These are phyloP conservation scores for Prunus persica DNA, from an alignment of 306 rosid species.

Conservation along the genomic window DNA sequence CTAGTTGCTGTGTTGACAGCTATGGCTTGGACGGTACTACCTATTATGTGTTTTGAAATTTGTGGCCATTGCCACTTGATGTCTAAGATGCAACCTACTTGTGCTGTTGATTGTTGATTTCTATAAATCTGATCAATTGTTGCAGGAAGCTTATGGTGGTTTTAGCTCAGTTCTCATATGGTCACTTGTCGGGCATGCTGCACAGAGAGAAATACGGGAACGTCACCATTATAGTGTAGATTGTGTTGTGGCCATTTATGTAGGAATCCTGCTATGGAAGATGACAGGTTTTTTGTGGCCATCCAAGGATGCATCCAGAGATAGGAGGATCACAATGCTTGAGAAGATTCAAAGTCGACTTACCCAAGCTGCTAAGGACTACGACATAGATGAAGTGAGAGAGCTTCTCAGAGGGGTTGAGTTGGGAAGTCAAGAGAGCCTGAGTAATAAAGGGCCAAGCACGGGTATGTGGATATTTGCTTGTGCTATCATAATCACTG, in stretches of 20 bases:
- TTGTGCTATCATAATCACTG: conserved; percentile 39
- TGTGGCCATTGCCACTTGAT: conserved; percentile 5
- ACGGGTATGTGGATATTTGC: conserved; percentile 46
- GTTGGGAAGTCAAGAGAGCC: conserved; percentile 45
- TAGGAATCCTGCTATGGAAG: conserved; percentile 91
- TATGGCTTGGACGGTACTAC: conserved; percentile 96
- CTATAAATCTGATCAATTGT: conserved; percentile 8
- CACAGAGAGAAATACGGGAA: conserved; percentile 93
- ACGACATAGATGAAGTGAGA: conserved; percentile 72
- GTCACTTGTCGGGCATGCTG: conserved; percentile 77
- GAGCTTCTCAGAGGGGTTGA: conserved; percentile 74
- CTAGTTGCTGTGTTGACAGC: conserved; percentile 94
- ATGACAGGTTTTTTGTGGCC: conserved; percentile 87
- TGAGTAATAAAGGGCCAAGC: conserved; percentile 28
- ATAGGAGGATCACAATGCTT: conserved; percentile 43
- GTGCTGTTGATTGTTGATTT: conserved; percentile 8
- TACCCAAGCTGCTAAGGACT: conserved; percentile 82
- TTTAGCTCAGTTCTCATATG: conserved; percentile 79
- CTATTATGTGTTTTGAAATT: conserved; percentile 12
- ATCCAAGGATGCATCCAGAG: conserved; percentile 18
- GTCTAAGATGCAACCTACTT: conserved; percentile 9
- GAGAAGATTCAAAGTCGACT: conserved; percentile 73
- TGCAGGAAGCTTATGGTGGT: conserved; percentile 98
- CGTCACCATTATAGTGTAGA: conserved; percentile 87
- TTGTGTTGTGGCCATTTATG: conserved; percentile 80